Base-by-base conservation (phyloP, 371 early-diverging fungal species). In the Mucor plumbeus region DNA sequence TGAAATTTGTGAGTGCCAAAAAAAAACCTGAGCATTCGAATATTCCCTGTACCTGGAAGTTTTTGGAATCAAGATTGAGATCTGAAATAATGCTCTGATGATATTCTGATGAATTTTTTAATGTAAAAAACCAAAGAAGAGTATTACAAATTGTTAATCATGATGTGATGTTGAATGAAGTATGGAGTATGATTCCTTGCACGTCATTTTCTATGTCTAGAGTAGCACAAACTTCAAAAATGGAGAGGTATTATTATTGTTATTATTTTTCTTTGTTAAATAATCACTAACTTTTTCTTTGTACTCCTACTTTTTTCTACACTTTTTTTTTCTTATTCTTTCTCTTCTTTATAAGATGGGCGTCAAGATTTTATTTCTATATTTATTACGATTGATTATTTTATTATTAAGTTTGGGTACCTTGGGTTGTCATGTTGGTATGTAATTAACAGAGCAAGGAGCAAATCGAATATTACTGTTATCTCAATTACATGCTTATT, bases 391-490 rank as follows among this genome's bases (percentile, higher is more conserved):
- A 21, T 47, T 47, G 5, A 0, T 58, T 5, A 64, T 64, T 5
- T 56, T 72, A 36, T 0, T 64, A 5, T 7, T 64, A 6, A 68
- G 72, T 43, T 33, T 67, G n/a, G 54, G 33, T 11, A 65, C 68
- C 7, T 61, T 72, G 31, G 65, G 43, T 0, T 72, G 72, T 54
- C 72, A 72, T 64, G 44, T 72, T 41, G 65, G 72, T 68, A 26
- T 26, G 26, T 26, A 64, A 56, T 59, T n/a, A 19, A 17, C 58
- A 17, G 21, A 48, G 7, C 44, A 44, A 48, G 26, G 1, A 44
- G 11, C 17, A n/a, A 13, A 26, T 26, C 26, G 26, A 26, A 26
- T 26, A 26, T 26, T 26, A 15, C 13, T 44, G 15, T 48, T 7
- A 31, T 33, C 43, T 26, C 10, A n/a, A 15, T 54, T 3, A n/a